Evolutionary conservation across 495 filamentous ascomycete genomes (phyloP), one percentile per base, ranked within the genome.

Genomic region (Chlorociboria aeruginascens): DNA sequence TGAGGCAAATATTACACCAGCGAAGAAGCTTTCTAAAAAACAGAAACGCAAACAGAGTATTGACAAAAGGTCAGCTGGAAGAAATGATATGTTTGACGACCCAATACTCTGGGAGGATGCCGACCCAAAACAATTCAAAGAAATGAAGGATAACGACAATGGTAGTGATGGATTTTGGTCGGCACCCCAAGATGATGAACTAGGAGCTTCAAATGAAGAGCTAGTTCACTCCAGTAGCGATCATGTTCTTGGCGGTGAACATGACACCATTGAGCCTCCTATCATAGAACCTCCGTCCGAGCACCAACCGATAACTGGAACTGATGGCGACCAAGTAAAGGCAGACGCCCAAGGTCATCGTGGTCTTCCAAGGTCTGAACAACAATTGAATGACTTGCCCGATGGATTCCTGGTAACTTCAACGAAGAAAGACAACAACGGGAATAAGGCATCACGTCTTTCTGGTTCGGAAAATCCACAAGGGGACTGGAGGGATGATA

Each of bases 81-180:
- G 65, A 49, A 65, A 74, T 49, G 63, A 68, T 59, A 57, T 66
- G 44, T 63, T 65, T 53, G 63, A 67, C 53, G 65, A 68, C 50
- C 46, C 62, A 68, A 67, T 55, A 66, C 64, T 65, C 61, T 76
- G 33, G 73, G 79, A 83, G 67, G 51, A 70, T 59, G 58, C 73
- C 65, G 61, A 81, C 29, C 55, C 39, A 11, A 61, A 54, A 46
- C 29, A 33, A 20, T 48, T 55, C 30, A 54, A 60, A 36, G 60
- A 61, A 46, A 45, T 43, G 11, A 51, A 37, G 20, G 43, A 45
- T 3, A 29, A 40, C 2, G 17, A 49, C 20, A 44, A 43, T 33
- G 51, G 35, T 17, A 48, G 44, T 28, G 53, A 61, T 54, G 56
- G 56, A 13, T 55, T 58, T 33, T 52, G 55, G 48, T 54, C 51